Conservation (phyloP, 805 yeast species). For the Saturnispora sanitii region DNA sequence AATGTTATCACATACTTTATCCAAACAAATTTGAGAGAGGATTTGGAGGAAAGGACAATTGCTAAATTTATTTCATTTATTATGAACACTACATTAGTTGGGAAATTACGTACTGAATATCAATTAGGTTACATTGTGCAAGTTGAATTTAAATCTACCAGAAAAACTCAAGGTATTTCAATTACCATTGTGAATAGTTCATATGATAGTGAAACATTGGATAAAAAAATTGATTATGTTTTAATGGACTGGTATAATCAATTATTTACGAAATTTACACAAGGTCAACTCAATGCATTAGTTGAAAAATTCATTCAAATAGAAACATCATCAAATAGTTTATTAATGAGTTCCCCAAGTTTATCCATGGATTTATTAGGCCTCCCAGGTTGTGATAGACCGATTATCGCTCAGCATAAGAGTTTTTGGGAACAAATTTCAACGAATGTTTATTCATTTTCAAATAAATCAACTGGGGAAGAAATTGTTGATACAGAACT, state of each 20-base stretch:
- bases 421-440: slow-evolving; percentile 41
- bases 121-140: slow-evolving; percentile 55
- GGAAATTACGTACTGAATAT: slow-evolving; percentile 42
- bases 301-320: slow-evolving; percentile 30
- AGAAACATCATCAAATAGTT: slow-evolving; percentile 14
- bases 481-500: no score
- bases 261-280: slow-evolving; percentile 23
- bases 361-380: slow-evolving; percentile 21
- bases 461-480: slow-evolving; percentile 21
- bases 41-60: slow-evolving; percentile 28
- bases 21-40: slow-evolving; percentile 44
- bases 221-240: slow-evolving; percentile 38
- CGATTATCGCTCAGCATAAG: slow-evolving; percentile 33
- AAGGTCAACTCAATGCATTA: slow-evolving; percentile 29
- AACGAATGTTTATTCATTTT: slow-evolving; percentile 33
- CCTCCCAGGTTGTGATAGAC: slow-evolving; percentile 14
- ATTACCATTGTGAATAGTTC: slow-evolving; percentile 46
- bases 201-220: slow-evolving; percentile 32
- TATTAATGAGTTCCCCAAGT: slow-evolving; percentile 19
- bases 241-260: slow-evolving; percentile 32
- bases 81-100: slow-evolving; percentile 34
- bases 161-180: slow-evolving; percentile 49
- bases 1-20: slow-evolving; percentile 43
- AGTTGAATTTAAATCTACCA: slow-evolving; percentile 44
- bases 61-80: slow-evolving; percentile 39